A percentile compares a stretch with the other conserved stretches of the same genome.
Conservation (phyloP, 2,329 filamentous ascomycete species). For the Diaporthe batatas region DNA sequence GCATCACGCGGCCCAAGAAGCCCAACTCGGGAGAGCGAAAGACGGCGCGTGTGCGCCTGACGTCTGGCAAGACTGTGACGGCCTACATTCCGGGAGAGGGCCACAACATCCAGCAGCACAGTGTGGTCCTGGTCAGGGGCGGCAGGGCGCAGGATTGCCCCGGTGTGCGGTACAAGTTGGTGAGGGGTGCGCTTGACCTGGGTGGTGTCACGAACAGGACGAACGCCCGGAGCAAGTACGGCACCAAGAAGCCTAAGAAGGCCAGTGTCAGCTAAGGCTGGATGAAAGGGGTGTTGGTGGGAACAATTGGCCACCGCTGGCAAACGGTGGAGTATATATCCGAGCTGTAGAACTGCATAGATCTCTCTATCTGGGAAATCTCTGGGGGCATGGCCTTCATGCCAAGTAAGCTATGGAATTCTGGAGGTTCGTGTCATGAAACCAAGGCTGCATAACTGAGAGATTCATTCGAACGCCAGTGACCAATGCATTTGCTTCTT, state of each 20-base stretch:
- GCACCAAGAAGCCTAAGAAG: conserved; percentile 98
- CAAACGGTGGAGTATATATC: conserved; percentile 4
- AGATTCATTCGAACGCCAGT: background rate
- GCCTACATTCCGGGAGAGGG: conserved; percentile 98
- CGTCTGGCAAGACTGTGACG: conserved; percentile 87
- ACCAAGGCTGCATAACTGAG: background rate
- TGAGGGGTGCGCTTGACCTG: conserved; percentile 93
- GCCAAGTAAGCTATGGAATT: too few relatives aligned
- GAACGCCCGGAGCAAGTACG: conserved; percentile 93
- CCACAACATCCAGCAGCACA: conserved; percentile 99
- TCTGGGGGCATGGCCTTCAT: background rate
- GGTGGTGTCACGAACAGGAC: conserved; percentile 89
- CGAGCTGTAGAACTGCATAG: background rate
- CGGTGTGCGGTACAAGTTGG: conserved; percentile 95
- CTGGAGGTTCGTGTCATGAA: background rate
- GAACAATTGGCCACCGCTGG: background rate
- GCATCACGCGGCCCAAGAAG: conserved; percentile 96
- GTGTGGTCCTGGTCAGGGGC: conserved; percentile 94
- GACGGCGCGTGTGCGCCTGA: conserved; percentile 90
- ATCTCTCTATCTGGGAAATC: too few relatives aligned
- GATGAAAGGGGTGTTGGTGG: background rate
- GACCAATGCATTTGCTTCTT: background rate
- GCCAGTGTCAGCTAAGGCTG: conserved; percentile 64
- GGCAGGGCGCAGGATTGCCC: conserved; percentile 97
- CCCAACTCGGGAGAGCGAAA: conserved; percentile 98